A percentile compares a stretch with the other conserved stretches of the same genome.
phyloP scores from a whole-genome alignment of 1,139 yeast genomes.

The Lodderomyces theae region DNA sequence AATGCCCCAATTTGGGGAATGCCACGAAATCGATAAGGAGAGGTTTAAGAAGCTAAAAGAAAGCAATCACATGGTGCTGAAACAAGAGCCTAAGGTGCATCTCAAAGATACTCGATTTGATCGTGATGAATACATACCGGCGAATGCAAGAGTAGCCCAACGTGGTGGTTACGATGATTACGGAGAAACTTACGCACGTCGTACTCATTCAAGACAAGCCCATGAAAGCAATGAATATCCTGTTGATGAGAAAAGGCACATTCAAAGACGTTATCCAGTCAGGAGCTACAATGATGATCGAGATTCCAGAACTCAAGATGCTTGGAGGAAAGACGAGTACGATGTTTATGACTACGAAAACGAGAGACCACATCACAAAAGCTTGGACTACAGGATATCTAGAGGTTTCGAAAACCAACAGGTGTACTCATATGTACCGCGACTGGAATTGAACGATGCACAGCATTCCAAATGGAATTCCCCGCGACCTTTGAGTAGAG shows the following conservation, averaged over 20 bases:
- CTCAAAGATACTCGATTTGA: constrained; percentile 7
- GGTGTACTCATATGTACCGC: background rate
- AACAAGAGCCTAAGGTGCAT: constrained; percentile 7
- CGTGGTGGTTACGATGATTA: background rate
- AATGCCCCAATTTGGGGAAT: constrained; percentile 74
- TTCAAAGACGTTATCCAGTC: background rate
- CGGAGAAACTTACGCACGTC: background rate
- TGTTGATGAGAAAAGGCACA: background rate
- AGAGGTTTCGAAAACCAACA: background rate
- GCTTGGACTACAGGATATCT: background rate
- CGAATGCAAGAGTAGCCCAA: background rate
- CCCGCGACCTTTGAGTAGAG: background rate
- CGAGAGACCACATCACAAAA: background rate
- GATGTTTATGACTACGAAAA: background rate
- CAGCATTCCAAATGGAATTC: background rate
- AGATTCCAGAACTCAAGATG: background rate
- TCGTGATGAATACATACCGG: background rate
- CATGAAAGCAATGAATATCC: background rate
- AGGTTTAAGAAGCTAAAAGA: constrained; percentile 41
- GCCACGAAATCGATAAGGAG: constrained; percentile 84
- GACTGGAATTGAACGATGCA: background rate
- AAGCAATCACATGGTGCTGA: constrained; percentile 2
- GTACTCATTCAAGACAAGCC: background rate
- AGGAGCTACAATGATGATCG: background rate
- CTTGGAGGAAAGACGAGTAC: background rate